Conservation (phyloP, 1,284 basidiomycete species). For the Malassezia slooffiae region DNA sequence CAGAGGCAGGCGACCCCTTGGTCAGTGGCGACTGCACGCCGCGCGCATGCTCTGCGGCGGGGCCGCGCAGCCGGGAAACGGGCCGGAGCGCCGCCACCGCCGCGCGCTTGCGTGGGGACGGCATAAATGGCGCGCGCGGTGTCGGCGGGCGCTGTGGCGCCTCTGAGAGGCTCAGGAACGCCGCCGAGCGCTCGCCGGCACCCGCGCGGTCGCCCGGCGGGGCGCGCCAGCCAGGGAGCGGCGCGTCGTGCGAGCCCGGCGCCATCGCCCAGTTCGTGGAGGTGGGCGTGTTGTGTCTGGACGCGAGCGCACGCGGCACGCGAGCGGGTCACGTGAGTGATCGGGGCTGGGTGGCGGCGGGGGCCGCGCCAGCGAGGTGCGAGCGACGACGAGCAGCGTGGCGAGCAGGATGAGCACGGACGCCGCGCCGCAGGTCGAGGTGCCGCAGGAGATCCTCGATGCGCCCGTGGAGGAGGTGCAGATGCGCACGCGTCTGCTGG, state of each 20-base stretch:
- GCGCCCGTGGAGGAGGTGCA: conserved; percentile 38
- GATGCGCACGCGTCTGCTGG: conserved; percentile 41
- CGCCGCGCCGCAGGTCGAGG: conserved; percentile 1
- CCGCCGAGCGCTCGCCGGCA: conserved; percentile 4
- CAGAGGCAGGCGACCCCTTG: no score
- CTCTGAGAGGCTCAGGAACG: conserved; percentile 2
- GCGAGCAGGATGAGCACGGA: conserved; percentile 12
- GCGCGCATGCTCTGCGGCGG: no score
- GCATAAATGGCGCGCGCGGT: conserved; percentile 14
- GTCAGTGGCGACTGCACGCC: no score
- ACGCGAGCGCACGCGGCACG: conserved; percentile 2
- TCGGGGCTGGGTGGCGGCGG: conserved; percentile 5
- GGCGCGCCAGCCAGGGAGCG: neutral
- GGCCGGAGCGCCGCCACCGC: no score
- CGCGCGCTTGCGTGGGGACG: conserved; percentile 13
- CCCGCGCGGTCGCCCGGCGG: neutral
- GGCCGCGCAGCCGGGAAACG: no score
- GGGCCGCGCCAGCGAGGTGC: neutral
- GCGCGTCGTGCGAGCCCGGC: neutral
- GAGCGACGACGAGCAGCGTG: conserved; percentile 3
- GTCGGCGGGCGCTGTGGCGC: neutral
- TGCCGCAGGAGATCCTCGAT: conserved; percentile 39
- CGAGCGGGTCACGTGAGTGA: conserved; percentile 12
- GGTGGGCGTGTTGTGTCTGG: conserved; percentile 5
- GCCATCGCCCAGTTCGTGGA: conserved; percentile 3